A percentile compares a stretch with the other conserved stretches of the same genome.
Conservation (phyloP, 192 early-diverging fungal species). For the Backusella liffmaniae region DNA sequence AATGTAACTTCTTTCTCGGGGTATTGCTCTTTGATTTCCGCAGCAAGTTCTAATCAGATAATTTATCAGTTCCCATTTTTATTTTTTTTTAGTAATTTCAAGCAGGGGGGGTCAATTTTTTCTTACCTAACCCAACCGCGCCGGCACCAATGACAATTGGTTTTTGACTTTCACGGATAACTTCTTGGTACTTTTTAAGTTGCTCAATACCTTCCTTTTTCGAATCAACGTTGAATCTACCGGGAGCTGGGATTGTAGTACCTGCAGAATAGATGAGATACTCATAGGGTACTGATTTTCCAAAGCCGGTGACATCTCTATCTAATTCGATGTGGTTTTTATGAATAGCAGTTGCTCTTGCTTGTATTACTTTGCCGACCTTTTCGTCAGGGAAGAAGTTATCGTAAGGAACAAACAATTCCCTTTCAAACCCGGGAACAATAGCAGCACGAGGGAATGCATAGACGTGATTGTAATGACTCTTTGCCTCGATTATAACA, state of each 20-base stretch:
- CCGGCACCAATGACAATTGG: slow-evolving; percentile 74
- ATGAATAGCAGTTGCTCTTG: slow-evolving; percentile 46
- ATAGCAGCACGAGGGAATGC: slow-evolving; percentile 60
- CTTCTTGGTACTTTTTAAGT: slow-evolving; percentile 47
- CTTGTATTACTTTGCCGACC: slow-evolving; percentile 48
- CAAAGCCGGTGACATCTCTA: slow-evolving; percentile 46
- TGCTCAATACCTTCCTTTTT: slow-evolving; percentile 41
- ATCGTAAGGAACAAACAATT: slow-evolving; percentile 59
- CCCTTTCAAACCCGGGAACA: slow-evolving; percentile 54
- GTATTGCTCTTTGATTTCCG: slow-evolving; percentile 63
- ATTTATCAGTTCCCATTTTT: neutral
- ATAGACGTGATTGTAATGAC: slow-evolving; percentile 61
- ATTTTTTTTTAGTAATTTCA: neutral
- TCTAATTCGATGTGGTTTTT: slow-evolving; percentile 49
- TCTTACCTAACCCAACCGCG: slow-evolving; percentile 58
- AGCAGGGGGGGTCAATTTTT: neutral
- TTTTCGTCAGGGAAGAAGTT: slow-evolving; percentile 39
- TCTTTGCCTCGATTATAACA: slow-evolving; percentile 56
- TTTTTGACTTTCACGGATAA: slow-evolving; percentile 55
- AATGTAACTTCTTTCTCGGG: slow-evolving; percentile 61
- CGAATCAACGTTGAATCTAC: slow-evolving; percentile 39
- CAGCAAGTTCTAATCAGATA: slow-evolving; percentile 58
- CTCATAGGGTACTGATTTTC: slow-evolving; percentile 41
- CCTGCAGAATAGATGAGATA: slow-evolving; percentile 56
- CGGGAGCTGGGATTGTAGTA: slow-evolving; percentile 49